These are phyloP conservation scores for Salisapilia sapeloensis DNA, from an alignment of 352 stramenopile genomes.

Conservation along the genomic window DNA sequence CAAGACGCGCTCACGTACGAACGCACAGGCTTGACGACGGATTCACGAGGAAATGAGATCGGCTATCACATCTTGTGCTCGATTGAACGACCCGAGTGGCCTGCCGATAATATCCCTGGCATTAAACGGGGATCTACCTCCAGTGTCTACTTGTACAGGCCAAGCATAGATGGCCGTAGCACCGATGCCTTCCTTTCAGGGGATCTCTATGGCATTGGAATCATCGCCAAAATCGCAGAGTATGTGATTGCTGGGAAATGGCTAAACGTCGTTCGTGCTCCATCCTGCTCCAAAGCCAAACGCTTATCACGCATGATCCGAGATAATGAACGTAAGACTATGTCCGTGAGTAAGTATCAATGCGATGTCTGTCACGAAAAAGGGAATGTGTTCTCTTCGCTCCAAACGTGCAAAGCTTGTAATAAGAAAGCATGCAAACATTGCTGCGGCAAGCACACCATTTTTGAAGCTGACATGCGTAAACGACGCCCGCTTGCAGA, in stretches of 20 bases:
- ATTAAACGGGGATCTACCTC: conserved; percentile 28
- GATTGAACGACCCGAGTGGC: conserved; percentile 34
- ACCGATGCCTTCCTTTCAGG: conserved; percentile 24
- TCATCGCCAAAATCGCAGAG: conserved; percentile 15
- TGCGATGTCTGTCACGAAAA: conserved; percentile 26
- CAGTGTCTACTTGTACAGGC: conserved; percentile 23
- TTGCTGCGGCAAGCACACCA: conserved; percentile 22
- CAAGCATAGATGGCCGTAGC: conserved; percentile 9
- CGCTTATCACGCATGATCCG: conserved; percentile 17
- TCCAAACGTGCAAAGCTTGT: conserved; percentile 14
- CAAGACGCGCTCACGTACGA: conserved; percentile 25
- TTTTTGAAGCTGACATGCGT: conserved; percentile 24
- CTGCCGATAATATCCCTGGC: conserved; percentile 17
- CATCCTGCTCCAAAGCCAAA: conserved; percentile 20
- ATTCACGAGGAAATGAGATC: conserved; percentile 21
- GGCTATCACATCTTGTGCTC: conserved; percentile 37
- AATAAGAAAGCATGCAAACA: conserved; percentile 25
- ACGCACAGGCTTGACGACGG: conserved; percentile 28
- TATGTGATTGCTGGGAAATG: conserved; percentile 19
- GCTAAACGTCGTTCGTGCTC: conserved; percentile 14
- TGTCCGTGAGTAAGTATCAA: conserved; percentile 2
- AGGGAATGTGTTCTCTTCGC: conserved; percentile 17
- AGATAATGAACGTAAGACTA: background rate
- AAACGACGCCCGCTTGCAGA: conserved; percentile 6
- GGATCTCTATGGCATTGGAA: conserved; percentile 21